phyloP scores from a whole-genome alignment of 176 grass and related monocot species.

The Ensete ventricosum region DNA sequence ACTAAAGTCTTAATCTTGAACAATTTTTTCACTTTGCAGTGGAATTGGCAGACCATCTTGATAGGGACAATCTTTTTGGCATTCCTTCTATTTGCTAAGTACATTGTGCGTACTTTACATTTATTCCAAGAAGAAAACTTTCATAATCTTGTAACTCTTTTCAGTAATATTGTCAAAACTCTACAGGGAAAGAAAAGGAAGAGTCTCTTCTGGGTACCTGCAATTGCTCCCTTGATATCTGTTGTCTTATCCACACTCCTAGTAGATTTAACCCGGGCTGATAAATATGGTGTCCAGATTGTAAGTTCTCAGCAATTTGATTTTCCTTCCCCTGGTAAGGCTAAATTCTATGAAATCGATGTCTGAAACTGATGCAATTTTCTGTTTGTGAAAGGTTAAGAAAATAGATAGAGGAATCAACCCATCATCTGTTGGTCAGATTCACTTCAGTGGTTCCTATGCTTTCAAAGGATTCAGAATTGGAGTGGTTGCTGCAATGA shows the following conservation, averaged over 20 bases:
- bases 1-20: background rate
- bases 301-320: slow-evolving; percentile 35
- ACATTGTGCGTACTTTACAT: slow-evolving; percentile 50
- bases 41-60: slow-evolving; percentile 82
- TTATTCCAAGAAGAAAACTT: background rate
- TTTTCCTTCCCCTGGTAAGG: no score
- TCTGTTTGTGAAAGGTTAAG: slow-evolving; percentile 39
- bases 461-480: slow-evolving; percentile 81
- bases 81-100: slow-evolving; percentile 71
- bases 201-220: slow-evolving; percentile 74
- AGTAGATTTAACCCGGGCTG: slow-evolving; percentile 83
- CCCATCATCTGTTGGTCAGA: slow-evolving; percentile 56
- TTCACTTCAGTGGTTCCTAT: slow-evolving; percentile 64
- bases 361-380: background rate
- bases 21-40: slow-evolving; percentile 32
- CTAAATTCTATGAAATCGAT: background rate
- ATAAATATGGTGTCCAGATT: slow-evolving; percentile 71
- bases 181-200: slow-evolving; percentile 70
- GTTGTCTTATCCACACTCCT: slow-evolving; percentile 69
- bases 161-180: background rate
- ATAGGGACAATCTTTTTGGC: slow-evolving; percentile 55
- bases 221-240: slow-evolving; percentile 66
- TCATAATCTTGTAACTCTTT: background rate
- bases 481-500: slow-evolving; percentile 55
- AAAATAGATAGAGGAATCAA: slow-evolving; percentile 69